phyloP scores from a whole-genome alignment of 305 asterid genomes.

The Rubia balearica region DNA sequence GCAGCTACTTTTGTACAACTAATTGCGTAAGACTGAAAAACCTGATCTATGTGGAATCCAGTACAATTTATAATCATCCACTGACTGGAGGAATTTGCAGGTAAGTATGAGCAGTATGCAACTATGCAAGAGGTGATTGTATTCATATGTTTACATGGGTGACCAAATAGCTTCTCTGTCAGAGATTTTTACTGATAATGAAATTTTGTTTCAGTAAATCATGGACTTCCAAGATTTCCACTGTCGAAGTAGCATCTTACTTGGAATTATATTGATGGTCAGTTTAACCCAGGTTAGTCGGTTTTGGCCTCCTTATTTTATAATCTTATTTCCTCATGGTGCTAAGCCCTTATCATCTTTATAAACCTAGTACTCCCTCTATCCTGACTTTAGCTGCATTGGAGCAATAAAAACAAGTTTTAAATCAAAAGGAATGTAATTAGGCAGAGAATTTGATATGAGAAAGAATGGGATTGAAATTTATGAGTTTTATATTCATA shows the following conservation, averaged over 20 bases:
- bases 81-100: neutral
- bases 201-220: neutral
- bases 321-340: neutral
- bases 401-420: neutral
- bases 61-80: neutral
- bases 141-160: neutral
- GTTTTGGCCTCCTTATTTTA: neutral
- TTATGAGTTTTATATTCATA: no score
- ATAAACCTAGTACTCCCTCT: neutral
- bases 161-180: neutral
- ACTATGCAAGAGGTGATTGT: neutral
- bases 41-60: neutral
- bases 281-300: constrained; percentile 10
- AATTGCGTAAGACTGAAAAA: neutral
- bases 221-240: constrained; percentile 24
- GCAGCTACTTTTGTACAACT: neutral
- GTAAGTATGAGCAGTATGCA: neutral
- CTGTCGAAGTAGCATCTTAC: constrained; percentile 8
- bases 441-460: neutral
- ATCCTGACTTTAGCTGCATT: neutral
- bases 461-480: no score
- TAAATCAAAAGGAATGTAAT: neutral
- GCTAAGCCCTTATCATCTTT: neutral
- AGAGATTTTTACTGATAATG: neutral
- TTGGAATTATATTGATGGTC: constrained; percentile 1